Percentiles rank a stretch among this genome's conserved stretches.
Conservation (phyloP, 169 alveolate genomes). For the Theileria annulata region DNA sequence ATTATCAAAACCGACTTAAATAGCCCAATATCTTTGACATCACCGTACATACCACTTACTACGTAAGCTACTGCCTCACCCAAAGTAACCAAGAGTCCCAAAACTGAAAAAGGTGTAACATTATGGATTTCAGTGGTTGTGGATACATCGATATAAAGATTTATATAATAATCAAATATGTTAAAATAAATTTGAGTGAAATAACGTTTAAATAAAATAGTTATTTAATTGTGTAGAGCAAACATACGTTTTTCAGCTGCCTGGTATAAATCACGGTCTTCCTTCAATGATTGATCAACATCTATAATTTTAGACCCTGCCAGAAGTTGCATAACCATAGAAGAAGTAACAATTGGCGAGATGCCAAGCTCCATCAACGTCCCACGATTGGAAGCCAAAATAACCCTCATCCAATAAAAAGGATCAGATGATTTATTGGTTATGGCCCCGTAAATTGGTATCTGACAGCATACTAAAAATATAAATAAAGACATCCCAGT, state of each 20-base stretch:
- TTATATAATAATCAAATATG: neutral
- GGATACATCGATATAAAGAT: neutral
- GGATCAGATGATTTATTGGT: conserved; percentile 95
- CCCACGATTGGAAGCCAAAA: conserved; percentile 98
- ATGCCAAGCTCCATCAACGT: conserved; percentile 99
- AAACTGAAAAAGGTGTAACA: conserved; percentile 54
- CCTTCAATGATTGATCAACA: conserved; percentile 96
- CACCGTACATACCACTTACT: conserved; percentile 98
- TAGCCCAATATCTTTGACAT: conserved; percentile 94
- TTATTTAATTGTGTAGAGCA: neutral
- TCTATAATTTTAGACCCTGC: conserved; percentile 99
- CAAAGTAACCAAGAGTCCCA: conserved; percentile 96
- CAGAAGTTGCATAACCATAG: conserved; percentile 99
- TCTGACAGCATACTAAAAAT: conserved; percentile 96
- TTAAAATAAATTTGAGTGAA: neutral
- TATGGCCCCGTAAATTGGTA: conserved; percentile 98
- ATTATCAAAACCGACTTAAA: conserved; percentile 95
- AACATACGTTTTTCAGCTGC: conserved; percentile 88
- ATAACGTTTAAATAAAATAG: neutral
- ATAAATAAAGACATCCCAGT: conserved; percentile 95
- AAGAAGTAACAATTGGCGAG: conserved; percentile 97
- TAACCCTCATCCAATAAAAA: conserved; percentile 98
- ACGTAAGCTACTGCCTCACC: conserved; percentile 99
- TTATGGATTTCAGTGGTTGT: neutral
- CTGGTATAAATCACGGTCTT: conserved; percentile 96